Conservation (phyloP, 1,139 yeast genomes). For the Hemisphaericaspora lyxosophila region DNA sequence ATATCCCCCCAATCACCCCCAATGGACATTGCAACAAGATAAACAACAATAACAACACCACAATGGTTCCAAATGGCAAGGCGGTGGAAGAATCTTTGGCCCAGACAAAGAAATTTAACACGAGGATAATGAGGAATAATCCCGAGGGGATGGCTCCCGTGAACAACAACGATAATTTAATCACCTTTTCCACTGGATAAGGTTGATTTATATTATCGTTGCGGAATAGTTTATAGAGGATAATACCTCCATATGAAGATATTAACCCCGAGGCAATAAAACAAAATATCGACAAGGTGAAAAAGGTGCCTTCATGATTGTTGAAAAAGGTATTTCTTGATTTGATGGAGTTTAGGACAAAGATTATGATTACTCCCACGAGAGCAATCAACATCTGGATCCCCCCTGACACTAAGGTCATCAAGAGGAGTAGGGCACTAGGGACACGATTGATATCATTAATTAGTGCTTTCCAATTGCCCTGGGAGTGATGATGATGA, state of each 20-base stretch:
- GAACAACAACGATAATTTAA: slow-evolving; percentile 47
- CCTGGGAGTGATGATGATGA: slow-evolving; percentile 6
- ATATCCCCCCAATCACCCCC: slow-evolving; percentile 67
- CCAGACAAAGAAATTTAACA: slow-evolving; percentile 71
- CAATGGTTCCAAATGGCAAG: slow-evolving; percentile 71
- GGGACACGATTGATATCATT: slow-evolving; percentile 60
- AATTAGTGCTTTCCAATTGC: slow-evolving; percentile 53
- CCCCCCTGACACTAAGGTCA: slow-evolving; percentile 70
- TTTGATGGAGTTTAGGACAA: slow-evolving; percentile 48
- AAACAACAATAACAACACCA: slow-evolving; percentile 58
- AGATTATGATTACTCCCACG: slow-evolving; percentile 57
- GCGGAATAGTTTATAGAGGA: slow-evolving; percentile 55
- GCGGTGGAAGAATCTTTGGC: slow-evolving; percentile 75
- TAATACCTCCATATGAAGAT: slow-evolving; percentile 70
- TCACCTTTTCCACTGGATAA: slow-evolving; percentile 19
- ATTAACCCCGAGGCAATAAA: slow-evolving; percentile 70
- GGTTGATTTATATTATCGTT: slow-evolving; percentile 30
- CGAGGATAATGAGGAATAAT: slow-evolving; percentile 51
- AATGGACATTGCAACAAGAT: slow-evolving; percentile 70
- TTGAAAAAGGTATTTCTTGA: slow-evolving; percentile 36
- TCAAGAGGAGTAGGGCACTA: slow-evolving; percentile 40
- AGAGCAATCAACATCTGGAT: slow-evolving; percentile 66
- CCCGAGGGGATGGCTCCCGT: slow-evolving; percentile 64
- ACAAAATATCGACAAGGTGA: slow-evolving; percentile 58
- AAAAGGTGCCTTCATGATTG: slow-evolving; percentile 64